phyloP scores from a whole-genome alignment of 331 rosid genomes.

The Quercus tomentella region DNA sequence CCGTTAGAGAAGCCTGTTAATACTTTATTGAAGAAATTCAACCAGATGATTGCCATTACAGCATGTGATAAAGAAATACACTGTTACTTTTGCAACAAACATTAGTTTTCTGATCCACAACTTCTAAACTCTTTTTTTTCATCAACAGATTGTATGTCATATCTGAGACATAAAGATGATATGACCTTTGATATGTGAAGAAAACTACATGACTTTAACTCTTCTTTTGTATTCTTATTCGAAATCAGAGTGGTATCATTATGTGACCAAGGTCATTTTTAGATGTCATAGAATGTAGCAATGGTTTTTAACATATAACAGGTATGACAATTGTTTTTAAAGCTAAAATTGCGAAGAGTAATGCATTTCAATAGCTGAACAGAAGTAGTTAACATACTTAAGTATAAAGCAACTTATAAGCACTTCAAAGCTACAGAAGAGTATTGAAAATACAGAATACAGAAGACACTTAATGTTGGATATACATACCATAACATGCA shows the following conservation, averaged over 20 bases:
- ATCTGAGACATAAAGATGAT: neutral
- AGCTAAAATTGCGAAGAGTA: neutral
- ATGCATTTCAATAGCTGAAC: neutral
- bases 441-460: neutral
- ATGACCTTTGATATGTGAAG: neutral
- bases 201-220: neutral
- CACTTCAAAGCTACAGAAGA: constrained; percentile 4
- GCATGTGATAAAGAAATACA: neutral
- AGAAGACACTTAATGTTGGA: neutral
- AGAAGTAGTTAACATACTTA: neutral
- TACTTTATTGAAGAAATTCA: neutral
- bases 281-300: too few species aligned
- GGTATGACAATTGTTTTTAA: neutral
- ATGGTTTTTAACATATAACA: neutral
- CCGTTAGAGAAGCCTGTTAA: neutral
- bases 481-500: neutral
- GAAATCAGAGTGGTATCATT: neutral
- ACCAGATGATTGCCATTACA: neutral
- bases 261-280: neutral
- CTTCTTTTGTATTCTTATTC: too few species aligned
- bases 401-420: neutral
- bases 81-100: neutral
- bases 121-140: neutral
- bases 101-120: neutral
- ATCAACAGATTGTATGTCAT: too few species aligned